Evolutionary conservation across 1,284 basidiomycete species (phyloP), one percentile per base, ranked within the genome.

Genomic region (Ganoderma sp.): DNA sequence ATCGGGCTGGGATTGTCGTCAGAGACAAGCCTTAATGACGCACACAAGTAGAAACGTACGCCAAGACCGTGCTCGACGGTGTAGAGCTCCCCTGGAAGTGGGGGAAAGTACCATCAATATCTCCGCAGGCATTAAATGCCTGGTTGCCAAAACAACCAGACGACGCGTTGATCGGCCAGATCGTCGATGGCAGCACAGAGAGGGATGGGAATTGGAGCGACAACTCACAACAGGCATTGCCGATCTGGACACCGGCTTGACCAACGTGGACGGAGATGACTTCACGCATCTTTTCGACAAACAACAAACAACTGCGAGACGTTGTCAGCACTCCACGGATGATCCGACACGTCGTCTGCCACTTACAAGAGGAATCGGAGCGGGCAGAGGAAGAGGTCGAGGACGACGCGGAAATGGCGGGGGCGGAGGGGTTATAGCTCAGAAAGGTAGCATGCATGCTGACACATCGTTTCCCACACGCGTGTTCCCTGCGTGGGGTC

Each of bases 41-140:
- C 60, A 64, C 50, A 68, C 57, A 61, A 42, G 65, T 64, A 63
- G 64, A 64, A 63, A 88, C 91, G 80, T 77, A 97, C 95, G 82
- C 92, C 95, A 75, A 99, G 87, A 79, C 97, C 97, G 82, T 99
- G 98, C 84, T 99, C 98, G 77, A 97, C 89, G 75, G 96, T 98
- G 87, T 99, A 93, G 64, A 93, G 85, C 81, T 92, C 90, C 90
- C 90, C 84, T 85, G 74, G 52, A 71, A 64, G 32, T 61, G 57
- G 48, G 70, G 57, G 54, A 57, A 63, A 82, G 37, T 1, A 61
- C 57, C 14, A 63, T 72, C 52, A 63, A 60, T 68, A 61, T 15
- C 39, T n/a, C 37, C 50, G 37, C 60, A 67, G 61, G 61, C 22
- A 63, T 56, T 48, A 60, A 63, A 22, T 19, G 37, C 3, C 50